phyloP scores from a whole-genome alignment of 208 protist genomes.

The Crithidia bombi region DNA sequence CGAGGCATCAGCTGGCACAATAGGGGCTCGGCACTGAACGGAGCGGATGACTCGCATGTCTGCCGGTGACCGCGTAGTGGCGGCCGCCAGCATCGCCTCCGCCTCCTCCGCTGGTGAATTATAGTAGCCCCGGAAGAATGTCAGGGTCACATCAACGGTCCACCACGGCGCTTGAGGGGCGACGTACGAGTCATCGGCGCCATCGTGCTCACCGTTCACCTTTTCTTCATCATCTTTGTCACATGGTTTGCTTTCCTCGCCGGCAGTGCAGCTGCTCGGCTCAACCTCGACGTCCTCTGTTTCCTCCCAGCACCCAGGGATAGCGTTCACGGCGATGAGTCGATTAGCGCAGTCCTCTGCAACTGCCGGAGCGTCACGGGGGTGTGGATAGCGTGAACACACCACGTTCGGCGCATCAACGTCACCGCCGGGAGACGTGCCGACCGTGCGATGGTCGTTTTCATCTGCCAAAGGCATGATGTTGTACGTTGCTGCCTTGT shows the following conservation, averaged over 20 bases:
- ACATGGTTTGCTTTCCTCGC: background rate
- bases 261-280: background rate
- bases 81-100: constrained; percentile 20
- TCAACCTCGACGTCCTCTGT: background rate
- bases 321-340: background rate
- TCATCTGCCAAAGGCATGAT: too few species aligned
- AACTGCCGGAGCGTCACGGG: background rate
- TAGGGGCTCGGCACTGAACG: constrained; percentile 31
- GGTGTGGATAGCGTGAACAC: background rate
- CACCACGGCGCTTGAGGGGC: constrained; percentile 20
- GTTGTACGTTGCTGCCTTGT: background rate
- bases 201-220: background rate
- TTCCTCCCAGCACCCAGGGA: background rate
- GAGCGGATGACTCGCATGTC: constrained; percentile 29
- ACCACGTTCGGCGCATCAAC: too few species aligned
- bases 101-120: constrained; percentile 9
- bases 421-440: too few species aligned
- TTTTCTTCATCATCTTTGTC: background rate
- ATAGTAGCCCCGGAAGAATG: background rate
- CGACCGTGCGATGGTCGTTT: too few species aligned
- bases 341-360: background rate
- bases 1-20: constrained; percentile 29
- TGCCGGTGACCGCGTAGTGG: constrained; percentile 11
- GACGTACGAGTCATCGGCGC: background rate
- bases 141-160: constrained; percentile 31